Evolutionary conservation across 768 basidiomycete genomes (phyloP), one percentile per base, ranked within the genome.

Genomic region (Auriscalpium orientale): DNA sequence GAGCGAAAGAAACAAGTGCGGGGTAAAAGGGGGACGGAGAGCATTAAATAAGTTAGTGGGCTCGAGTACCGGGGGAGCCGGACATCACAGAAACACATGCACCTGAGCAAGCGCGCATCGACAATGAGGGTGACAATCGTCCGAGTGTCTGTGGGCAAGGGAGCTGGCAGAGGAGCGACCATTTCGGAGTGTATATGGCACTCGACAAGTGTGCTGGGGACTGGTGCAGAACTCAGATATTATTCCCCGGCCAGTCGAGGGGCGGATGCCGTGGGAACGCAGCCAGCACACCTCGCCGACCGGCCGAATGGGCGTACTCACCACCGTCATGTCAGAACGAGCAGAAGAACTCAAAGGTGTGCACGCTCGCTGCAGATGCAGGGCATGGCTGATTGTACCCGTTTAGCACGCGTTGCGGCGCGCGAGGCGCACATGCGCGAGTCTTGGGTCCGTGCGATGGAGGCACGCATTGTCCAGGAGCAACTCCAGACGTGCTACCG

Each of bases 361-460:
- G 66, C 56, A n/a, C n/a, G 47, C 20, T 46, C 8, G 13, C 21
- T 15, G 7, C 44, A 8, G n/a, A 15, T 15, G 10, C 43, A 18
- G 21, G 21, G 43, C 34, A 5, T n/a, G n/a, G 38, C 7, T 20
- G 10, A 50, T 10, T 8, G n/a, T 37, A 34, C n/a, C 43, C 51
- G 28, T 37, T 36, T 56, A 91, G 89, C 78, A 16, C 82, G 79
- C 67, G 70, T 88, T 51, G 72, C 80, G 63, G 79, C 79, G 62
- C 86, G 89, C 43, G 92, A 95, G 58, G 73, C 81, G 47, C 75
- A 81, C 70, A 76, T 98, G 66, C 84, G 89, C 51, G 94, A 98
- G 74, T 89, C 90, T 51, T 98, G 95, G 95, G 81, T 97, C 35
- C 87, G 85, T 63, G 86, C 90, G 20, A 95, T 98, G 93, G 94